Base-by-base conservation (phyloP, 2,329 filamentous ascomycete genomes). In the Chrysosporium keratinophilum region DNA sequence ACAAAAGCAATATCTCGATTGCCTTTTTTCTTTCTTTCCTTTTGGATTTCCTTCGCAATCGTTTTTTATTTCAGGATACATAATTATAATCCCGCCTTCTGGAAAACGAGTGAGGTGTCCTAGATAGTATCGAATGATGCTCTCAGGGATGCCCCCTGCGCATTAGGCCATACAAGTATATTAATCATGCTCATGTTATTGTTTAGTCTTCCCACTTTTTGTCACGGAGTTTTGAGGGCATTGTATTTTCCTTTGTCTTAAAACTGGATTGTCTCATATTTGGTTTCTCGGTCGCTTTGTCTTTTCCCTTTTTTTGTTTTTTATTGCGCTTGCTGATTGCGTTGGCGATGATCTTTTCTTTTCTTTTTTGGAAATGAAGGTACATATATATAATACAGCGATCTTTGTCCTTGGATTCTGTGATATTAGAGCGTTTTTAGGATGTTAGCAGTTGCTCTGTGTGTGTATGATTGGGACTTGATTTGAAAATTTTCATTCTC, bases 1-100 rank as follows among this genome's bases (percentile, higher is more conserved):
- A 60, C 39, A 46, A 46, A 48, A 54, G 12, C 14, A 10, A 52
- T 19, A 40, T 19, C 15, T 15, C 34, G 14, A 31, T 11, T 28
- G 15, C 15, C 28, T 33, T 35, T 42, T 5, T 49, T 54, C 35
- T 12, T 11, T 40, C 5, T 42, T 45, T 50, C 14, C 35, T 5
- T 40, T 17, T 3, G 19, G 3, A 12, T 41, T n/a, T 41, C 5
- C 15, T 39, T 34, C 28, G 1, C 11, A 44, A 2, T 48, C 28
- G 20, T 44, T 33, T 9, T 42, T 20, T 19, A 12, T 40, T 51
- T 45, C 41, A 28, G 12, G 46, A 34, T 31, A 33, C 28, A 43
- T 49, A 33, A 35, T 46, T 35, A 50, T 54, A 45, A 54, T 44
- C 9, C 15, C 47, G 3, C 31, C 39, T 5, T 46, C 34, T 46